Percentiles rank a stretch among this genome's conserved stretches.
Evolutionary conservation across 2,329 filamentous ascomycete genomes (phyloP).

Genomic region (Epichloe gansuensis): DNA sequence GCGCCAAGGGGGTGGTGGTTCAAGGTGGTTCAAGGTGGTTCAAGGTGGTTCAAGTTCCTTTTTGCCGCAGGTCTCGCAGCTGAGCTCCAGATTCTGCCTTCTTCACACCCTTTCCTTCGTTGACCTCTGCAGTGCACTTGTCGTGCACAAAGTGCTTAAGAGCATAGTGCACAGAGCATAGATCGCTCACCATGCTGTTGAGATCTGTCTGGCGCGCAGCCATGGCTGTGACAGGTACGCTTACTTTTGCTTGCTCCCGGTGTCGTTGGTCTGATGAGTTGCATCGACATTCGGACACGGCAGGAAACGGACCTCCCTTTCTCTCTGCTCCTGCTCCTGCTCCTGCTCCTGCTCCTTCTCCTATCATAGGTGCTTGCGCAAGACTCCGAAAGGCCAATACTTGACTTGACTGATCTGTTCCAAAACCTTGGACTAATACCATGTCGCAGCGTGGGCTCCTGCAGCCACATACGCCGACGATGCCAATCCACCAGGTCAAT

Average conservation of each 20-base stretch:
- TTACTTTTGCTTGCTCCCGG: no score
- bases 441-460: slow-evolving; percentile 13
- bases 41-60: no score
- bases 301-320: background rate
- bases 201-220: slow-evolving; percentile 17
- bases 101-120: background rate
- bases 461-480: slow-evolving; percentile 14
- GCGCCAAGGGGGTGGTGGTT: no score
- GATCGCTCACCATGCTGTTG: slow-evolving; percentile 16
- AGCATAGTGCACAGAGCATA: background rate
- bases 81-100: background rate
- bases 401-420: background rate
- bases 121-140: background rate
- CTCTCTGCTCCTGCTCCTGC: no score
- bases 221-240: slow-evolving; percentile 17
- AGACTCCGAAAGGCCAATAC: background rate
- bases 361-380: background rate
- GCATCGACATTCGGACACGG: background rate
- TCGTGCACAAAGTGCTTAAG: no score
- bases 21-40: no score
- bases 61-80: background rate
- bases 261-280: background rate
- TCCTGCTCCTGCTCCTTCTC: background rate
- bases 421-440: background rate
- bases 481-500: slow-evolving; percentile 22